phyloP scores from a whole-genome alignment of 2,329 filamentous ascomycete species.

The Aspergillus ibericus region DNA sequence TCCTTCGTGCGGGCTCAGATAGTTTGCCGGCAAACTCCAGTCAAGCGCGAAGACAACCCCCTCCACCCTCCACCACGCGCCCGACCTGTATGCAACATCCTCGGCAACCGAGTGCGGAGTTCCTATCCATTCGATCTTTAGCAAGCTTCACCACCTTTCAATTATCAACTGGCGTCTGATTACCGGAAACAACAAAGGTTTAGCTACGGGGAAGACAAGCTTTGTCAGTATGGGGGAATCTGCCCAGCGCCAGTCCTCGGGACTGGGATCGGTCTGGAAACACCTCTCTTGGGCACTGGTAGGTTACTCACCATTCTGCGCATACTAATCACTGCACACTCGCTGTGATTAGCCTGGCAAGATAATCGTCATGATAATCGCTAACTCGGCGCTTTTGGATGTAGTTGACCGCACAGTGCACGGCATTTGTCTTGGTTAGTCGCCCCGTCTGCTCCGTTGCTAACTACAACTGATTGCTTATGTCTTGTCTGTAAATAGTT shows the following conservation, averaged over 20 bases:
- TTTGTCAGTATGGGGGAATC: slow-evolving; percentile 34
- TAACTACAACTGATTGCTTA: neutral
- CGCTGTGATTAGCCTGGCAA: neutral
- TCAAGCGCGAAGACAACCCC: neutral
- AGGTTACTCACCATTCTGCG: slow-evolving; percentile 18
- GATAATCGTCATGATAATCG: slow-evolving; percentile 4
- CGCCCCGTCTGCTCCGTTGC: neutral
- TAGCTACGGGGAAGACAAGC: slow-evolving; percentile 13
- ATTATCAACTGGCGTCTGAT: neutral
- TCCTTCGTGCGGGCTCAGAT: neutral
- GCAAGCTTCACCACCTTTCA: neutral
- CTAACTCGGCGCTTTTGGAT: slow-evolving; percentile 10
- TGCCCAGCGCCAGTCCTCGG: slow-evolving; percentile 32
- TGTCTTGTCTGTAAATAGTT: slow-evolving; percentile 54
- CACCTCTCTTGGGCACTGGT: slow-evolving; percentile 43
- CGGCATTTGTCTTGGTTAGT: slow-evolving; percentile 46
- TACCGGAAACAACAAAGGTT: neutral
- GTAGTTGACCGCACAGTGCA: slow-evolving; percentile 47
- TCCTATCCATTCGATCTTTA: neutral
- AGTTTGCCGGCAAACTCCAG: neutral
- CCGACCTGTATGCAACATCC: slow-evolving; percentile 18
- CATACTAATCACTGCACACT: neutral
- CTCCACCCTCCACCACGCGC: slow-evolving; percentile 7
- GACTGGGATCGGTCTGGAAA: slow-evolving; percentile 35
- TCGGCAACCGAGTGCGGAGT: slow-evolving; percentile 4